Conservation (phyloP, 2,329 filamentous ascomycete genomes). For the Xylariales sp. region DNA sequence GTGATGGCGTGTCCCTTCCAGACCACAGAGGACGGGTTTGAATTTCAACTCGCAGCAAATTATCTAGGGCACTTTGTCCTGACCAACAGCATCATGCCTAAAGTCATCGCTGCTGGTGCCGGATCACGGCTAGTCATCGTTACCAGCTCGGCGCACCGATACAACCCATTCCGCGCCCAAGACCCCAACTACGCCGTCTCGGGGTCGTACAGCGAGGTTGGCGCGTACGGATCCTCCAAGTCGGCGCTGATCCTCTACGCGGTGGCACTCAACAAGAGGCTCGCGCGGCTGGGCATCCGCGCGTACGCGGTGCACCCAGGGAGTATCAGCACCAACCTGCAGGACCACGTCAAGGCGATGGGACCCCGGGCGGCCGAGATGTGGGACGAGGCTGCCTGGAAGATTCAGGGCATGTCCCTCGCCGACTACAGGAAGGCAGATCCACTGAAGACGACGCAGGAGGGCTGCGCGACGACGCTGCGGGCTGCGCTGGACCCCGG, state of each 20-base stretch:
- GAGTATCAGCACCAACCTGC: slow-evolving; percentile 20
- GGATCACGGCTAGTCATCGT: slow-evolving; percentile 15
- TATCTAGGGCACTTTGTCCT: slow-evolving; percentile 29
- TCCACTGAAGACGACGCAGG: slow-evolving; percentile 29
- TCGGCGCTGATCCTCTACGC: slow-evolving; percentile 40
- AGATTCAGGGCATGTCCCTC: slow-evolving; percentile 19
- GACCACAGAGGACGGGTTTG: slow-evolving; percentile 25
- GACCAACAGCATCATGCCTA: slow-evolving; percentile 21
- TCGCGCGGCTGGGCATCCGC: slow-evolving; percentile 21
- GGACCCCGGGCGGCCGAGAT: slow-evolving; percentile 12
- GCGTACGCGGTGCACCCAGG: slow-evolving; percentile 36
- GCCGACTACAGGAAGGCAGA: slow-evolving; percentile 11
- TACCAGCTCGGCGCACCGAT: slow-evolving; percentile 17
- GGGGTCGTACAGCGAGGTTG: slow-evolving; percentile 28
- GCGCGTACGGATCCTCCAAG: slow-evolving; percentile 39
- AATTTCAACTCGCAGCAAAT: slow-evolving; percentile 28
- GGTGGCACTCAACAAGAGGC: slow-evolving; percentile 27
- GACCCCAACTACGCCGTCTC: slow-evolving; percentile 22
- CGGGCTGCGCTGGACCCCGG: slow-evolving; percentile 38
- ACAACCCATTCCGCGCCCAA: slow-evolving; percentile 17
- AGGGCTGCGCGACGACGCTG: slow-evolving; percentile 36
- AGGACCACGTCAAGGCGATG: slow-evolving; percentile 11
- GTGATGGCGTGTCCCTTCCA: slow-evolving; percentile 34
- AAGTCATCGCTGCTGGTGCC: slow-evolving; percentile 15
- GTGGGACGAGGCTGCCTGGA: slow-evolving; percentile 13